These are phyloP conservation scores for Aureobasidium uvarum DNA, from an alignment of 2,329 filamentous ascomycete genomes.

Conservation along the genomic window DNA sequence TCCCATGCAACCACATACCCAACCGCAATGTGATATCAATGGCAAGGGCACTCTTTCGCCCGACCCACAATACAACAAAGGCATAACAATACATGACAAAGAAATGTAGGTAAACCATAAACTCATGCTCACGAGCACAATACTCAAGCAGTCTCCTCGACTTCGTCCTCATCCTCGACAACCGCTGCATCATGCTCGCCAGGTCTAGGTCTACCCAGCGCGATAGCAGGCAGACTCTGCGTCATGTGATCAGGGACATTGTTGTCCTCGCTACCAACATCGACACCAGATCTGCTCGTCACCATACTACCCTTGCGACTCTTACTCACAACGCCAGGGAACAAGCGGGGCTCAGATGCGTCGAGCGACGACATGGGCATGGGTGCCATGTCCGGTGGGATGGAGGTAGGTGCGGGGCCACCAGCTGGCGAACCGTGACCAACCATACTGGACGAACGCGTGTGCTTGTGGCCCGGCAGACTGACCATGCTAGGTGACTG, in stretches of 20 bases:
- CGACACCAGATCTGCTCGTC: slow-evolving; percentile 15
- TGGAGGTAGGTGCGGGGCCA: slow-evolving; percentile 19
- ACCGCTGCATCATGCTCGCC: neutral
- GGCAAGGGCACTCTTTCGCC: neutral
- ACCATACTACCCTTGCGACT: slow-evolving; percentile 39
- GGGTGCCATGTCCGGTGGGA: slow-evolving; percentile 22
- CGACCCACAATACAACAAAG: neutral
- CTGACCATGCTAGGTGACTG: slow-evolving; percentile 35
- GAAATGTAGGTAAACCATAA: neutral
- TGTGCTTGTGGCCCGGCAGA: slow-evolving; percentile 26
- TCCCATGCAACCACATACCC: neutral
- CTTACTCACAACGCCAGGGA: slow-evolving; percentile 65
- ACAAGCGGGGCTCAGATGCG: slow-evolving; percentile 62
- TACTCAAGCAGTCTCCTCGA: slow-evolving; percentile 30
- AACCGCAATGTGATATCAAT: neutral
- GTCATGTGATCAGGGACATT: slow-evolving; percentile 20
- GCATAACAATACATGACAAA: neutral
- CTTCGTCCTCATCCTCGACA: slow-evolving; percentile 18
- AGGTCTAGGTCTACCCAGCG: slow-evolving; percentile 4
- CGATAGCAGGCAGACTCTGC: slow-evolving; percentile 25
- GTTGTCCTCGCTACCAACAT: neutral
- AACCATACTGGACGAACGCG: slow-evolving; percentile 37
- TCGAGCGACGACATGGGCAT: slow-evolving; percentile 27
- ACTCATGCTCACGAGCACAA: neutral
- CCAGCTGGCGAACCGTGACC: slow-evolving; percentile 32